These are phyloP conservation scores for Talaromyces sp. DNA, from an alignment of 2,329 filamentous ascomycete species.

Conservation along the genomic window DNA sequence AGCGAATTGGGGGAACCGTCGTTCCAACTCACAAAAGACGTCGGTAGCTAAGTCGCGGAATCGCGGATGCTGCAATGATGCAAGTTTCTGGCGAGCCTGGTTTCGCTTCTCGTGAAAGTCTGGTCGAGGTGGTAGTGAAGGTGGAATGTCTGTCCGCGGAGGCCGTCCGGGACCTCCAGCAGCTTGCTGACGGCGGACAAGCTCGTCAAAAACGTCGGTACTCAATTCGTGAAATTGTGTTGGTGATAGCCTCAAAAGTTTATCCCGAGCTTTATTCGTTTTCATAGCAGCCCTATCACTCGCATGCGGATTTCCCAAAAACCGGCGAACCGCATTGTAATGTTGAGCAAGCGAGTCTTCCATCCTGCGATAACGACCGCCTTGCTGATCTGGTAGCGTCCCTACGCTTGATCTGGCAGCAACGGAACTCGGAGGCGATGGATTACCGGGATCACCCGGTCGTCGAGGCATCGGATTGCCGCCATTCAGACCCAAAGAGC, in stretches of 20 bases:
- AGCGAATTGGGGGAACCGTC: constrained; percentile 79
- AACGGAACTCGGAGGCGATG: constrained; percentile 86
- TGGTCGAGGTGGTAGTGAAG: constrained; percentile 76
- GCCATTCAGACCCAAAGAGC: constrained; percentile 58
- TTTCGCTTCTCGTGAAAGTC: constrained; percentile 96
- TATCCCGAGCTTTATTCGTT: constrained; percentile 88
- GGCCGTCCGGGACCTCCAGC: constrained; percentile 46
- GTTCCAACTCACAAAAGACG: constrained; percentile 91
- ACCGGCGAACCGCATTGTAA: constrained; percentile 74
- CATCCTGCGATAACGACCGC: constrained; percentile 55
- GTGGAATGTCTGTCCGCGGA: constrained; percentile 53
- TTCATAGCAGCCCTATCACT: constrained; percentile 72
- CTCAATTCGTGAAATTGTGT: constrained; percentile 97
- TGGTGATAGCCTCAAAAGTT: constrained; percentile 80
- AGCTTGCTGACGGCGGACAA: constrained; percentile 76
- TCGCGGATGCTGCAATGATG: constrained; percentile 77
- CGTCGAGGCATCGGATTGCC: constrained; percentile 24
- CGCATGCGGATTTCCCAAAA: constrained; percentile 65
- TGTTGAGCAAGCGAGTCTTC: constrained; percentile 76
- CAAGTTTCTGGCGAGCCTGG: constrained; percentile 92
- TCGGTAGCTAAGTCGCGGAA: constrained; percentile 93
- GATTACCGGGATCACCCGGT: constrained; percentile 44
- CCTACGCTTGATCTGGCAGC: constrained; percentile 72
- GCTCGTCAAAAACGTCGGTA: constrained; percentile 95
- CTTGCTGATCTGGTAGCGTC: constrained; percentile 64